Evolutionary conservation across 345 rosid species (phyloP), one percentile per base, ranked within the genome.

Genomic region (Cardamine resedifolia): DNA sequence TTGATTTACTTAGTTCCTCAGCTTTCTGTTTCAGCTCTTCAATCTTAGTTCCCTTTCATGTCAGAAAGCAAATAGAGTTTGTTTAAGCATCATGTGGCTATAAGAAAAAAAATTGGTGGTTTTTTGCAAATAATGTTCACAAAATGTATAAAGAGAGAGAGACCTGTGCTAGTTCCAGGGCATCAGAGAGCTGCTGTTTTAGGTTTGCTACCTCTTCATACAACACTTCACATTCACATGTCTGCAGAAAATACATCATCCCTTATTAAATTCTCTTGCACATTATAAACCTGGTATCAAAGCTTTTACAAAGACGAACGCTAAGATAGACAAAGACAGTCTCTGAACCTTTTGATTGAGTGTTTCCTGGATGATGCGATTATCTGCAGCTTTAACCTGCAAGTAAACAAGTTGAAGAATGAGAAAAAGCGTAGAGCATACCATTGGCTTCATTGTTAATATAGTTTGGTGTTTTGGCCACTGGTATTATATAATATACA

Each of bases 321-420:
- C 28, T 53, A 20, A 45, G 52, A 73, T 21, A 12, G 49, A 31
- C 41, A 23, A 50, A 10, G 59, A 12, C 34, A 39, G 50, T 27
- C 43, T 49, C 34, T 30, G 33, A 74, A 95, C 99, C 99, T 91
- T 96, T 77, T 82, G 86, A 80, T 73, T 77, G 71, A 96, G 91
- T 81, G 89, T 90, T 81, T 92, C 97, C 78, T 92, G 97, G 72
- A 88, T 88, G 77, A 96, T 73, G 64, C 90, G 86, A 81, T 90
- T 91, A 75, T 96, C 98, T 26, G 98, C 96, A 58, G 85, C 87
- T 87, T 88, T 91, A 58, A 96, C 97, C 99, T 96, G 85, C 53
- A 79, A 70, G 84, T 64, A 76, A 71, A 71, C 52, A 77, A 49
- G 64, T 58, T 41, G 20, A 41, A 71, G 64, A 19, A 43, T 71